These are phyloP conservation scores for Annulohypoxylon stygium DNA, from an alignment of 495 filamentous ascomycete species.

Conservation along the genomic window DNA sequence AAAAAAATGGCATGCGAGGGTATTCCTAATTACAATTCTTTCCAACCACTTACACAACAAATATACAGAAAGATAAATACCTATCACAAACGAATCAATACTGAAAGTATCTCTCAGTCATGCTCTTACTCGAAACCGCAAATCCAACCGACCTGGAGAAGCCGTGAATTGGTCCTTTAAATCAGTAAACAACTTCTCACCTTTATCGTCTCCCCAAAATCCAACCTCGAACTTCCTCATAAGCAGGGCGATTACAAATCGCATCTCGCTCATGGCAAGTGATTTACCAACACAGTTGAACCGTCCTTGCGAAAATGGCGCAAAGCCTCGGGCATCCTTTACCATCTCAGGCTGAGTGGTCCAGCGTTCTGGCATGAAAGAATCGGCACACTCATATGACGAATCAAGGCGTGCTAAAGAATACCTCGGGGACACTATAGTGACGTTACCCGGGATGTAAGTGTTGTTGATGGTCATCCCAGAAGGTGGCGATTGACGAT, in stretches of 20 bases:
- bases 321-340: conserved; percentile 59
- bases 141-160: conserved; percentile 14
- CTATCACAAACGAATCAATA: too few species aligned
- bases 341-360: conserved; percentile 57
- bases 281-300: conserved; percentile 66
- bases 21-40: too few species aligned
- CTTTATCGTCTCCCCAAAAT: conserved; percentile 59
- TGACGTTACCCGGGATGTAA: conserved; percentile 60
- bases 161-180: conserved; percentile 61
- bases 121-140: conserved; percentile 19
- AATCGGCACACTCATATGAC: conserved; percentile 54
- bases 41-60: too few species aligned
- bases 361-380: conserved; percentile 70
- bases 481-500: conserved; percentile 56
- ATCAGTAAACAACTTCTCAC: conserved; percentile 51
- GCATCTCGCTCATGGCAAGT: conserved; percentile 65
- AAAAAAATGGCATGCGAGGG: too few species aligned
- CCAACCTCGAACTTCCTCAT: conserved; percentile 59
- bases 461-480: conserved; percentile 59
- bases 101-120: neutral
- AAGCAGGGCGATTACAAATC: conserved; percentile 59
- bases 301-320: conserved; percentile 63
- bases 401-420: conserved; percentile 55
- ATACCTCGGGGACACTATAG: conserved; percentile 47
- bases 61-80: too few species aligned